These are phyloP conservation scores for Gossypium stocksii DNA, from an alignment of 345 rosid species.

Conservation along the genomic window DNA sequence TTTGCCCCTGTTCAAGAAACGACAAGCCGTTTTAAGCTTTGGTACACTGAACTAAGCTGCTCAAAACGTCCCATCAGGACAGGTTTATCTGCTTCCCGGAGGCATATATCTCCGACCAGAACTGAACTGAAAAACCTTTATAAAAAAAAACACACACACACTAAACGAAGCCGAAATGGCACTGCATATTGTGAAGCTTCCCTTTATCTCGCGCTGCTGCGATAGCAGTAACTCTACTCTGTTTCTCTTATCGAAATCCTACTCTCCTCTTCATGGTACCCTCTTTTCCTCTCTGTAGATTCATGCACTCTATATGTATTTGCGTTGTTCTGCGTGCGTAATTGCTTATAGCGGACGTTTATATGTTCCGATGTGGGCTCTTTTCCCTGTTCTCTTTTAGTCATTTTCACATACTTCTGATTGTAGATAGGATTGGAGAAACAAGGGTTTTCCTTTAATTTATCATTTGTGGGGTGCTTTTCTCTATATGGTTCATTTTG, in stretches of 20 bases:
- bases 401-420: slow-evolving; percentile 27
- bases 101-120: not conserved
- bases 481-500: not conserved
- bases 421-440: not conserved
- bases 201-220: slow-evolving; percentile 30
- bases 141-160: not conserved
- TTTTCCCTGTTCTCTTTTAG: slow-evolving; percentile 6
- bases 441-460: not conserved
- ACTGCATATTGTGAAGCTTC: slow-evolving; percentile 36
- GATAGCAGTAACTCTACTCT: slow-evolving; percentile 20
- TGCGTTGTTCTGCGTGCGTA: not conserved
- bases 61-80: not conserved
- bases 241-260: slow-evolving; percentile 31
- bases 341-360: not conserved
- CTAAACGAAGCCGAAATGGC: slow-evolving; percentile 30
- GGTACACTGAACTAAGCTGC: not conserved
- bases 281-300: not conserved
- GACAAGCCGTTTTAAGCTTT: not conserved
- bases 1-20: not conserved
- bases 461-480: not conserved
- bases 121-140: not conserved
- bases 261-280: slow-evolving; percentile 30
- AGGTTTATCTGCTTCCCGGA: not conserved
- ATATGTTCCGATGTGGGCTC: not conserved
- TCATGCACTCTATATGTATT: not conserved